Percentiles rank a stretch among this genome's conserved stretches.
Conservation (phyloP, 495 filamentous ascomycete genomes). For the Penicillium arizonense region DNA sequence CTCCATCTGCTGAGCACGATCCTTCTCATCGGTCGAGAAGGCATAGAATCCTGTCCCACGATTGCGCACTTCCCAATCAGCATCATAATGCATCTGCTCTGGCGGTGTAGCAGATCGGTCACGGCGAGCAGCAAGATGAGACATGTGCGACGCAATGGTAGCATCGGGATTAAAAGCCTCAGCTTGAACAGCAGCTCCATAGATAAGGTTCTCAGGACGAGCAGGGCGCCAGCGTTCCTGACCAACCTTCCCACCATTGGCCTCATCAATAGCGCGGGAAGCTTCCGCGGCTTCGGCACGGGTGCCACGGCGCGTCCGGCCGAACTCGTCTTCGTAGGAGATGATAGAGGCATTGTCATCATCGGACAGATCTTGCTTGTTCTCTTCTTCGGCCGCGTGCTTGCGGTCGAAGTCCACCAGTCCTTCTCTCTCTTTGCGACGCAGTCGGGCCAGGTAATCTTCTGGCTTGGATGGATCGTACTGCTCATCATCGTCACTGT, state of each 20-base stretch:
- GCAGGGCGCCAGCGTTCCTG: conserved; percentile 56
- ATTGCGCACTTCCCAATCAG: conserved; percentile 72
- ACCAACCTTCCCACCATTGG: conserved; percentile 33
- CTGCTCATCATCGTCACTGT: conserved; percentile 46
- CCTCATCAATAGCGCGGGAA: conserved; percentile 47
- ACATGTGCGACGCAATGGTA: conserved; percentile 61
- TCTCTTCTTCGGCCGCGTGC: conserved; percentile 69
- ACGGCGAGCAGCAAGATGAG: conserved; percentile 65
- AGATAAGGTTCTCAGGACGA: conserved; percentile 70
- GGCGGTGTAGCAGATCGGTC: conserved; percentile 78
- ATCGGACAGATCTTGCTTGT: conserved; percentile 32
- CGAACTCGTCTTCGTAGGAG: conserved; percentile 89
- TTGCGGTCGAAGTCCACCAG: conserved; percentile 93
- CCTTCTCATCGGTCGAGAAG: conserved; percentile 70
- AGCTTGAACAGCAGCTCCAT: conserved; percentile 77
- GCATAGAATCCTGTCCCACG: conserved; percentile 90
- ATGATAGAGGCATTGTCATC: conserved; percentile 60
- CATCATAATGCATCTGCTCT: conserved; percentile 79
- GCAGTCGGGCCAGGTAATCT: conserved; percentile 29
- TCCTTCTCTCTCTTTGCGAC: conserved; percentile 47
- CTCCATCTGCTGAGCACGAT: conserved; percentile 72
- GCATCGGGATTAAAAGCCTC: conserved; percentile 75
- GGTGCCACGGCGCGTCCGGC: conserved; percentile 69
- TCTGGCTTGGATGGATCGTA: conserved; percentile 23
- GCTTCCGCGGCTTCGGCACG: conserved; percentile 58